A percentile compares a stretch with the other conserved stretches of the same genome.
Evolutionary conservation across 768 basidiomycete species (phyloP).

Genomic region (Auriscalpium microsporum): DNA sequence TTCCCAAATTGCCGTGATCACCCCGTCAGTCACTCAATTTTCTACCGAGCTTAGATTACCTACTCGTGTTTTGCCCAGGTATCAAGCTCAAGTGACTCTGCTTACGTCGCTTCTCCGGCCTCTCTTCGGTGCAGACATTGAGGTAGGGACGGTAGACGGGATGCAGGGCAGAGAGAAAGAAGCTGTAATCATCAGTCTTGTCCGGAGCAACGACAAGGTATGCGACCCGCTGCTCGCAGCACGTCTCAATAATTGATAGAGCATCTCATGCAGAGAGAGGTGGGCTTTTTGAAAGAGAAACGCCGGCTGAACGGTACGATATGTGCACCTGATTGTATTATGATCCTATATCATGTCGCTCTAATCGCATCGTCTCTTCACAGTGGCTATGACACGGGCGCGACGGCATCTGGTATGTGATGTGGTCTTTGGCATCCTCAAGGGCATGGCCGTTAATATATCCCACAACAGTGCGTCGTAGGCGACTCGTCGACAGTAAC

Average conservation of each 20-base stretch:
- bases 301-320: constrained; percentile 75
- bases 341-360: background rate
- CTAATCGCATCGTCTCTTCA: constrained; percentile 1
- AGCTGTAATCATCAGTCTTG: constrained; percentile 85
- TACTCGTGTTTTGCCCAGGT: constrained; percentile 36
- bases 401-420: constrained; percentile 75
- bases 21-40: constrained; percentile 46
- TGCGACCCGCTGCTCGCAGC: constrained; percentile 3
- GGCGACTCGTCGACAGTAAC: constrained; percentile 90
- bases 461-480: constrained; percentile 63
- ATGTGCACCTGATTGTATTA: background rate
- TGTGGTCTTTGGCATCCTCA: background rate
- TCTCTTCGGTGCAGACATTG: constrained; percentile 56
- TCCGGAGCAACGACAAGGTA: constrained; percentile 83
- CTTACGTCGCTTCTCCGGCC: constrained; percentile 71
- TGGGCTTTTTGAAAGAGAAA: constrained; percentile 92
- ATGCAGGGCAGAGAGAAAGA: constrained; percentile 98
- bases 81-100: constrained; percentile 90
- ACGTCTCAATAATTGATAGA: background rate
- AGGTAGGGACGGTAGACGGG: constrained; percentile 93
- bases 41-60: background rate
- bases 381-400: constrained; percentile 89
- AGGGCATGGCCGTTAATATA: background rate
- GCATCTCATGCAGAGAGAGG: constrained; percentile 51
- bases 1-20: constrained; percentile 77